Evolutionary conservation across 2,329 filamentous ascomycete genomes (phyloP), one percentile per base, ranked within the genome.

Genomic region (Aspergillus flavus): DNA sequence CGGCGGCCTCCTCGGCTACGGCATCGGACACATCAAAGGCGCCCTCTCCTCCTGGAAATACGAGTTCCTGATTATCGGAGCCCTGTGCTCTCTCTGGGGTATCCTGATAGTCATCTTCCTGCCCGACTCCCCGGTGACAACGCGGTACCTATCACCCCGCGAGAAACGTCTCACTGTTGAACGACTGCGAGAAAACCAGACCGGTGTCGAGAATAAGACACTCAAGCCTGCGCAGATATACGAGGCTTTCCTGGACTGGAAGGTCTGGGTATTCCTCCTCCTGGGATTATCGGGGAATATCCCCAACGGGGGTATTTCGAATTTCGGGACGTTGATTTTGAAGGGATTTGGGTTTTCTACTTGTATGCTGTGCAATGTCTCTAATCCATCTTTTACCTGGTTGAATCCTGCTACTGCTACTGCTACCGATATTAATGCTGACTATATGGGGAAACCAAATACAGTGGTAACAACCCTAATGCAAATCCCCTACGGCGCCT

Each of bases 51-150:
- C 83, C 0, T 91, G 88, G 88, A 86, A 86, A 69, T 91, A 88
- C 66, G 87, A 91, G 60, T 91, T 91, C 71, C 75, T 91, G 19
- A 83, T 91, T 23, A 87, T 87, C 63, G 79, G 80, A 7, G 80
- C 85, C 1, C 79, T 89, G 10, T 89, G 86, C 62, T 80, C 84
- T 16, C 62, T 80, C 14, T 90, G 87, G 83, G 88, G 85, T 1
- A 80, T 89, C 7, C 75, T 86, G 11, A 84, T 89, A 71, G 79
- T 84, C 46, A 72, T 87, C n/a, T 76, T 87, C 45, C 80, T 89
- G 2, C 86, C 87, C 1, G 86, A 88, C 69, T 84, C 82, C 0
- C 87, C 86, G 0, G 79, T 85, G 23, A 86, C 83, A 1, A 83
- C 84, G 16, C 80, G 80, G 45, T 83, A 83, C 6, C 80, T 89